These are phyloP conservation scores for Artemisia argyi DNA, from an alignment of 129 eudicot genomes.

Conservation along the genomic window DNA sequence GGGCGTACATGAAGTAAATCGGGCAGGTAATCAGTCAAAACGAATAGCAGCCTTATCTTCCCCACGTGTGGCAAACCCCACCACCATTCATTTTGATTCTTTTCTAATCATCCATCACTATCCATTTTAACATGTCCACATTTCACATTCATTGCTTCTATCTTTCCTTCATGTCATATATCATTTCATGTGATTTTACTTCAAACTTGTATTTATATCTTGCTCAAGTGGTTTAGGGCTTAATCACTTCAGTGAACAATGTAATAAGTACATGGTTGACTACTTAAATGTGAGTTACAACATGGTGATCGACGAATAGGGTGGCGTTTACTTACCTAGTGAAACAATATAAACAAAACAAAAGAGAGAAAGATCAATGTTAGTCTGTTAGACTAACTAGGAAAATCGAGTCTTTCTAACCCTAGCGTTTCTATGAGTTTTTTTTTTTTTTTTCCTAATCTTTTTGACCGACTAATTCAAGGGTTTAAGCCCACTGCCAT, in stretches of 20 bases:
- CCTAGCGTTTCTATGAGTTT: too few species aligned
- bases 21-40: slow-evolving; percentile 28
- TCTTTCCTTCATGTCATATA: neutral
- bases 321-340: too few species aligned
- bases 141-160: neutral
- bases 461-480: too few species aligned
- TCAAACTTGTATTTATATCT: neutral
- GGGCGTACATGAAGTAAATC: slow-evolving; percentile 22
- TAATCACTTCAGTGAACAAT: neutral
- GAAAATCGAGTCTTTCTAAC: too few species aligned
- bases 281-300: neutral
- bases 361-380: too few species aligned
- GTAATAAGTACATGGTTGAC: neutral
- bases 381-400: too few species aligned
- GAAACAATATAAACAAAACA: too few species aligned
- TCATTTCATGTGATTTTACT: slow-evolving; percentile 3
- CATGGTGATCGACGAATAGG: neutral
- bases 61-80: slow-evolving; percentile 42
- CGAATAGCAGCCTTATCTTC: slow-evolving; percentile 37
- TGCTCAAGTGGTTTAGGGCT: neutral
- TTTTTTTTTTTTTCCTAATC: too few species aligned
- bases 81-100: slow-evolving; percentile 31
- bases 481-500: too few species aligned
- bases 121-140: slow-evolving; percentile 3
- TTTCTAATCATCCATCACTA: slow-evolving; percentile 35